A percentile compares a stretch with the other conserved stretches of the same genome.
These are phyloP conservation scores for Leccinum uliginosum DNA, from an alignment of 768 basidiomycete genomes.

Conservation along the genomic window DNA sequence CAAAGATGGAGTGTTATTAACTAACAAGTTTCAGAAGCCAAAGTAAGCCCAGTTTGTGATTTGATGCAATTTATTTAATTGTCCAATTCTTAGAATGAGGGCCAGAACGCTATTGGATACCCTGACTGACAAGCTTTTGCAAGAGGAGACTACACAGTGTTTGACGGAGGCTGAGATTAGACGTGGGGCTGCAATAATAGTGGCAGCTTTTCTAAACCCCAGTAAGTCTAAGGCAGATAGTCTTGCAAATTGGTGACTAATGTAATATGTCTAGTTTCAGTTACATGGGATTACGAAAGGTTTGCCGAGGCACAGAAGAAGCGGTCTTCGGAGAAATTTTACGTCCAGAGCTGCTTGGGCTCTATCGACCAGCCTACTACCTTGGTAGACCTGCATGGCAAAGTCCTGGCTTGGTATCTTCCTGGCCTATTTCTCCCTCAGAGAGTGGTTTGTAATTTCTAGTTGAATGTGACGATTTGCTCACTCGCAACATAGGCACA, in stretches of 20 bases:
- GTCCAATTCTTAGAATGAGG: too few relatives aligned
- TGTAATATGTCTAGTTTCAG: not conserved
- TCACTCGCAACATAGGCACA: not conserved
- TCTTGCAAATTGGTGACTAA: not conserved
- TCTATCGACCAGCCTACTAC: not conserved
- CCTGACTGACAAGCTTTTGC: too few relatives aligned
- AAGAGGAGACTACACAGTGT: not conserved
- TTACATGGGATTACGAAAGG: not conserved
- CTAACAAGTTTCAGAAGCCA: too few relatives aligned
- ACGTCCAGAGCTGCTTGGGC: not conserved
- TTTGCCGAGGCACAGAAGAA: not conserved
- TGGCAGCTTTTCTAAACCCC: not conserved
- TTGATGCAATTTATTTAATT: too few relatives aligned
- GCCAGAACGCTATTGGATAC: too few relatives aligned
- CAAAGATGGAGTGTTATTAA: too few relatives aligned
- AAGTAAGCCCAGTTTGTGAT: too few relatives aligned
- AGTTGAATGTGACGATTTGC: not conserved
- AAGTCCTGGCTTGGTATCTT: not conserved
- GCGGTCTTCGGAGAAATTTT: not conserved
- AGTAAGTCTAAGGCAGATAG: not conserved
- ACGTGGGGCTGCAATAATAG: not conserved
- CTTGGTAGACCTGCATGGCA: not conserved
- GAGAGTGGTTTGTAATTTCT: not conserved
- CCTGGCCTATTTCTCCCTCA: not conserved
- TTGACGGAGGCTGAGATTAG: not conserved